Conservation (phyloP, 139 green algal species). For the Tetraselmis striata region DNA sequence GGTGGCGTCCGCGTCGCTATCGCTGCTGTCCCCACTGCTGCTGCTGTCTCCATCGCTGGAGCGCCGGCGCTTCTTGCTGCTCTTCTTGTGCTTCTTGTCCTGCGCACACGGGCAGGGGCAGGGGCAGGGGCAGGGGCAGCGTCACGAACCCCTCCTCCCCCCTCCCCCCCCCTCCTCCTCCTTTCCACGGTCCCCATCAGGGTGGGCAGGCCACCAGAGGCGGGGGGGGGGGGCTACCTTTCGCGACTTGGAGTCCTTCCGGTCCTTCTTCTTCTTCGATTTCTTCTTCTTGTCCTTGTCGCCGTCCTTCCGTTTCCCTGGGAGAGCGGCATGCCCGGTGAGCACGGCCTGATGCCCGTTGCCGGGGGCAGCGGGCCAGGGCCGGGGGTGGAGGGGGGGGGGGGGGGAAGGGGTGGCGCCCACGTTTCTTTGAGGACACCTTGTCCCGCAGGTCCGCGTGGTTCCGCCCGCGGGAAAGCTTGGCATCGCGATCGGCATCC, state of each 20-base stretch:
- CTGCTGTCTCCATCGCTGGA: background rate
- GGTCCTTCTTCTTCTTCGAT: conserved; percentile 23
- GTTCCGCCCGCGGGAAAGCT: conserved; percentile 26
- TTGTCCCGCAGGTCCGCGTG: conserved; percentile 23
- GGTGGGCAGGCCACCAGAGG: too few species aligned
- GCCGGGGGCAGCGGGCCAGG: too few species aligned
- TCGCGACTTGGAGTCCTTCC: conserved; percentile 1
- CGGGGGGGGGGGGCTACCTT: too few species aligned
- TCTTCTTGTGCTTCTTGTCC: conserved; percentile 24
- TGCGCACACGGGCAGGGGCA: background rate
- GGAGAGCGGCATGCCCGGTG: background rate
- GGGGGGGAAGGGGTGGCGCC: too few species aligned
- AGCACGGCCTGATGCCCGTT: background rate
- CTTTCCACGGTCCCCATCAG: too few species aligned
- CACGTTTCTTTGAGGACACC: conserved; percentile 7
- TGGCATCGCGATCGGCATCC: conserved; percentile 30
- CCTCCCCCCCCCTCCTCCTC: too few species aligned
- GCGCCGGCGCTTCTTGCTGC: conserved; percentile 7
- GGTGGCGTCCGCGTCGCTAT: background rate
- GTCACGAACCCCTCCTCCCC: too few species aligned
- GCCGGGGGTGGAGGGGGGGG: too few species aligned
- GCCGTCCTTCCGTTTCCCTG: conserved; percentile 12
- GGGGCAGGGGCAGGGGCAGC: background rate
- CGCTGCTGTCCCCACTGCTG: conserved; percentile 5
- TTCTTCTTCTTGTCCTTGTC: conserved; percentile 24